These are phyloP conservation scores for Rhizophagus sp. DNA, from an alignment of 192 early-diverging fungal species.

Conservation along the genomic window DNA sequence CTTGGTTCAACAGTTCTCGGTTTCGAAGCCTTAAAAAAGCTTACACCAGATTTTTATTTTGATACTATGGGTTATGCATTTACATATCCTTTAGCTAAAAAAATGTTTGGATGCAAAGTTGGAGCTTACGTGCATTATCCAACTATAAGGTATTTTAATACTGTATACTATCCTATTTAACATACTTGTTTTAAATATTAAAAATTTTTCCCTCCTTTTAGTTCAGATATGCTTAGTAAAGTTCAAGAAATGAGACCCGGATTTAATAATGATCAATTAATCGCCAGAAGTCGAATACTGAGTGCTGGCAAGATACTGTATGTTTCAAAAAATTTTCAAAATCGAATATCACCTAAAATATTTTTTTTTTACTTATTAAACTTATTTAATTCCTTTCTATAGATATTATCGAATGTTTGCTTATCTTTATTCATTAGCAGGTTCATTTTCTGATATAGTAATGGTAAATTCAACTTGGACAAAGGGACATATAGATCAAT, in stretches of 20 bases:
- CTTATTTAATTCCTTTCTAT: not conserved
- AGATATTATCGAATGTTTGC: constrained; percentile 88
- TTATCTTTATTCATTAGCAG: constrained; percentile 71
- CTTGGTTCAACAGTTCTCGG: constrained; percentile 77
- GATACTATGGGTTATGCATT: constrained; percentile 98
- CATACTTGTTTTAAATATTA: not conserved
- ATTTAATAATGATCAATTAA: constrained; percentile 64
- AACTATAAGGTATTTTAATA: constrained; percentile 71
- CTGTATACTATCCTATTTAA: constrained; percentile 23
- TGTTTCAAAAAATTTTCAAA: not conserved
- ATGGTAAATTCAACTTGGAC: constrained; percentile 99
- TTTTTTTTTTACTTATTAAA: not conserved
- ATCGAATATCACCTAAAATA: not conserved
- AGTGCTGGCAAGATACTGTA: constrained; percentile 63
- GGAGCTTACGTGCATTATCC: constrained; percentile 97
- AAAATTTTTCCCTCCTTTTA: constrained; percentile 29
- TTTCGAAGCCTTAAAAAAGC: constrained; percentile 67
- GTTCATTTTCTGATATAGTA: constrained; percentile 76
- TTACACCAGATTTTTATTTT: constrained; percentile 81
- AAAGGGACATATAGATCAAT: constrained; percentile 78
- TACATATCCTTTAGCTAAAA: constrained; percentile 77
- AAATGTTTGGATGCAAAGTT: constrained; percentile 59
- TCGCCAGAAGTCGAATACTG: constrained; percentile 60
- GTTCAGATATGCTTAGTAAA: constrained; percentile 83
- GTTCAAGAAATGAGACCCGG: constrained; percentile 62